Base-by-base conservation (phyloP, 106 monocot genomes). In the Allium sativum region DNA sequence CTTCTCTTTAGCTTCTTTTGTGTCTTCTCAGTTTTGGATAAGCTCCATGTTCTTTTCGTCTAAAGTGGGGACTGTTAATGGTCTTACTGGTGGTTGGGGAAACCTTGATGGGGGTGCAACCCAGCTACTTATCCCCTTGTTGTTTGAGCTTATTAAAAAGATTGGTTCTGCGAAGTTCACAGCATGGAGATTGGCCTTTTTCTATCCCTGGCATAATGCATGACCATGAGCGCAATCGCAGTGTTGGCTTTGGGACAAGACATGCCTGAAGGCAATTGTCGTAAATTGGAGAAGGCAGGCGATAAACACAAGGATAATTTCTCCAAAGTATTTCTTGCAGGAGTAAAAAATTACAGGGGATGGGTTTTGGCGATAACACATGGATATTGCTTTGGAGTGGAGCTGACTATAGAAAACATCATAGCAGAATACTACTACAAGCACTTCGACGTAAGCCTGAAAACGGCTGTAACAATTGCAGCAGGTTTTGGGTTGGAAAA, bases 1-100 rank as follows among this genome's bases (percentile, higher is more conserved):
- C 18, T 79, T 47, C 47, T 8, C 9, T 12, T 12, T 47, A 8
- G 47, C 47, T 8, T 47, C 47, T 8, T 47, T 47, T 12, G 89
- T 94, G 45, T 90, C 94, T 42, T 71, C 74, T 31, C 94, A 94
- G 70, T 94, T 72, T 73, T 94, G 94, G 94, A 94, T 94, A 89
- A 94, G 94, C 78, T 90, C 94, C 73, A 86, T 94, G 84, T 94
- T 94, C 79, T 81, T 86, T 16, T 17, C 86, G 0, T 64, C 78
- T 10, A 84, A 73, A 59, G 94, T 94, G 9, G 94, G 86, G 7
- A 11, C 65, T 5, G 94, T 89, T 58, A 94, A 94, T 55, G 89
- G 89, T n/a, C 17, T 94, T 44, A 74, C 90, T 13, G 94, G 76
- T 0, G 94, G 94, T 6, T 94, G 94, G 94, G 93, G 94, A 5